Conservation (phyloP, 1,284 basidiomycete genomes). For the Vanrija sp. region DNA sequence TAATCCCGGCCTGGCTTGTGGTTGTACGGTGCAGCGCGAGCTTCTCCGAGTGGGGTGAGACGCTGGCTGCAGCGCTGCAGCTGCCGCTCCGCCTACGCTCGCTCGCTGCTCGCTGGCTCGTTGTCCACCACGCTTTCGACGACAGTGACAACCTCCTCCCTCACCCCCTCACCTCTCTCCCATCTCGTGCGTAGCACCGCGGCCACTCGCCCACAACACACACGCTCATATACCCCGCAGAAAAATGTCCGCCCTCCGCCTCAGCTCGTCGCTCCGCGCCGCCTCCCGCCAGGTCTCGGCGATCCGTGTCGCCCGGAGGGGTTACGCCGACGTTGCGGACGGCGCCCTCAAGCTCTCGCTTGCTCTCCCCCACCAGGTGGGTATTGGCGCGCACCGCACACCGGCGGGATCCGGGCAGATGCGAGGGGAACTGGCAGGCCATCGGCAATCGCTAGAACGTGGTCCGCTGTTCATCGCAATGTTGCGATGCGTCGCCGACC, state of each 20-base stretch:
- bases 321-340: slow-evolving; percentile 69
- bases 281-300: slow-evolving; percentile 37
- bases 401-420: not conserved
- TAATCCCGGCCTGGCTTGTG: too few relatives aligned
- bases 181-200: not conserved
- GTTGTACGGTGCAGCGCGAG: too few relatives aligned
- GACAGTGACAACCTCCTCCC: not conserved
- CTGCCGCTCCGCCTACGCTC: not conserved
- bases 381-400: slow-evolving; percentile 36
- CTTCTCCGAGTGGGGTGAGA: not conserved
- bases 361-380: slow-evolving; percentile 86
- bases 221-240: slow-evolving; percentile 3
- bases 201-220: not conserved
- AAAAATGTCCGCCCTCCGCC: slow-evolving; percentile 41
- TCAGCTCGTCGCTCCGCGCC: slow-evolving; percentile 44
- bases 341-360: slow-evolving; percentile 76
- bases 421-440: not conserved
- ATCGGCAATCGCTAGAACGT: too few relatives aligned
- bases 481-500: too few relatives aligned
- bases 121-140: not conserved
- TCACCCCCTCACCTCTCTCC: slow-evolving; percentile 2
- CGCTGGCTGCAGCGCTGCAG: not conserved
- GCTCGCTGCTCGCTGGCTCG: not conserved
- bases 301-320: slow-evolving; percentile 59
- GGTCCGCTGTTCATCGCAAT: too few relatives aligned